phyloP scores from a whole-genome alignment of 495 filamentous ascomycete species.

The Aspergillus homomorphus region DNA sequence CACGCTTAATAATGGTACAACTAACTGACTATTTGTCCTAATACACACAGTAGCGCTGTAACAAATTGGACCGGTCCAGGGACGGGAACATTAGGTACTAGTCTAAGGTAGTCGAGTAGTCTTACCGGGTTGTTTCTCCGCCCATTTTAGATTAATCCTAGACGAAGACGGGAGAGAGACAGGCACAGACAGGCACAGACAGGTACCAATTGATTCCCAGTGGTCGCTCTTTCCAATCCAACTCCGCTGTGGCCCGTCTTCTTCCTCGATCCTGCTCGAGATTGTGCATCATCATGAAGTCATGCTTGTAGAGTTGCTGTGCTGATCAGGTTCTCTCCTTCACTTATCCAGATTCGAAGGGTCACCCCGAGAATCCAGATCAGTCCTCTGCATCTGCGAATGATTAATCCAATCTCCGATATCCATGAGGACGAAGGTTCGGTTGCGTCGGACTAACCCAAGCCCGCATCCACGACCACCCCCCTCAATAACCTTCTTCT shows the following conservation, averaged over 20 bases:
- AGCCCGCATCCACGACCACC: background rate
- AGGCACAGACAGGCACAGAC: background rate
- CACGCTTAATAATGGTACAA: background rate
- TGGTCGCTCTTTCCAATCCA: background rate
- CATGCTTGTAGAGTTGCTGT: background rate
- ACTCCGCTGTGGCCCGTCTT: background rate
- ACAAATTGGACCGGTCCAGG: background rate
- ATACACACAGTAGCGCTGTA: background rate
- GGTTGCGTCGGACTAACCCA: background rate
- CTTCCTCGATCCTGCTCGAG: background rate
- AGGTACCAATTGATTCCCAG: background rate
- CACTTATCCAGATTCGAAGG: background rate
- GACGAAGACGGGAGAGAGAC: background rate
- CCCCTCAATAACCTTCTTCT: background rate
- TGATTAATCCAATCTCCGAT: constrained; percentile 7
- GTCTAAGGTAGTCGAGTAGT: constrained; percentile 2
- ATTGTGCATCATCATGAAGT: background rate
- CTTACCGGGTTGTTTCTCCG: constrained; percentile 5
- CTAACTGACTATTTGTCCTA: background rate
- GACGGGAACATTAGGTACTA: background rate
- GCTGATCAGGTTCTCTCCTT: background rate
- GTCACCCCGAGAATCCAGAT: constrained; percentile 3
- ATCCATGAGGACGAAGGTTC: background rate
- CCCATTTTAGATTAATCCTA: constrained; percentile 5
- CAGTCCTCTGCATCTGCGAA: constrained; percentile 1